Base-by-base conservation (phyloP, 495 filamentous ascomycete genomes). In the Niebla homalea region DNA sequence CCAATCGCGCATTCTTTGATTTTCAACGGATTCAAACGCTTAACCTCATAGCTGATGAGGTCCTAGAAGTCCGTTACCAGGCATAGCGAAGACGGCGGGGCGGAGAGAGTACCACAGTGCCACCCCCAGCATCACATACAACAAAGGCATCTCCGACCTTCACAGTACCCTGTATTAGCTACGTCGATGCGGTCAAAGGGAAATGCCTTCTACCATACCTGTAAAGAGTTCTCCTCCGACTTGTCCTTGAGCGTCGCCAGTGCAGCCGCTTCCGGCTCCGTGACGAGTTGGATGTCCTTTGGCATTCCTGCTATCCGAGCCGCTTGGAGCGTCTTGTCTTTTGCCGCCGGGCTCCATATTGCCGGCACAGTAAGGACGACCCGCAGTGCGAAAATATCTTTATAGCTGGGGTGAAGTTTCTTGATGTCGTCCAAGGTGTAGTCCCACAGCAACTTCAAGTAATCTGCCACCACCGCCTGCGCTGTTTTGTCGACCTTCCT, bases 261-360 rank as follows among this genome's bases (percentile, higher is more conserved):
- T 0, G 77, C 77, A 4, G 78, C 78, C 5, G 77, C 77, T 55
- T 82, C 80, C 0, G 80, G 81, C 57, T 83, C 80, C 1, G 74
- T 76, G 11, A 82, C 69, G 11, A 83, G 53, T 35, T 79, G 57
- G 23, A 64, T 61, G 5, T 58, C 61, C 6, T 67, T 36, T 35
- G 53, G 71, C 45, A 84, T 67, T 0, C 77, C 79, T 0, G 78
- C 77, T 14, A 54, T 52, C 43, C 62, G 46, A 1, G 71, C 74
- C 16, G 73, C 74, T 22, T 59, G 45, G 21, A 70, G 44, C 2
- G 72, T 78, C 21, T 55, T 48, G 32, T 76, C 59, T 49, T 76
- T 78, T 5, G 70, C 73, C 23, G 59, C 62, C 39, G 75, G 72
- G 15, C 68, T 70, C 75, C 74, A 79, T 0, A 78, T 67, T 1